These are phyloP conservation scores for Raphanus sativus DNA, from an alignment of 345 rosid genomes.

Conservation along the genomic window DNA sequence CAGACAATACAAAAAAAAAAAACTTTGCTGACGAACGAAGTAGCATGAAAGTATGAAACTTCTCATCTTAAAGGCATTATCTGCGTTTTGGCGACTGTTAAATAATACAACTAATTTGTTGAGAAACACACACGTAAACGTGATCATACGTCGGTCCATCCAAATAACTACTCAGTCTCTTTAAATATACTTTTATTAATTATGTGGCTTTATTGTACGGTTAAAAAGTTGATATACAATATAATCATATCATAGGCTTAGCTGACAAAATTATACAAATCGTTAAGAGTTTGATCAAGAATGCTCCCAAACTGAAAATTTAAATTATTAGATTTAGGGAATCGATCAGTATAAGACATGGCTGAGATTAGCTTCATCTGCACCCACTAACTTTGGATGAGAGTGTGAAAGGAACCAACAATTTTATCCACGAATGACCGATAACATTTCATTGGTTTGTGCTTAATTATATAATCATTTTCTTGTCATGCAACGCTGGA, in stretches of 20 bases:
- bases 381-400: constrained; percentile 24
- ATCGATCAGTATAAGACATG: neutral
- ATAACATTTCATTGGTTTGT: constrained; percentile 8
- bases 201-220: constrained; percentile 14
- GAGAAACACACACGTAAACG: constrained; percentile 36
- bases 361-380: constrained; percentile 20
- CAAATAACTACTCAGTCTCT: constrained; percentile 23
- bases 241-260: neutral
- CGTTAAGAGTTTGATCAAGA: neutral
- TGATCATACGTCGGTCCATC: constrained; percentile 38
- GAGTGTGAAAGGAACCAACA: constrained; percentile 30
- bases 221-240: neutral
- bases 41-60: constrained; percentile 11
- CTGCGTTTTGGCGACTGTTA: constrained; percentile 3
- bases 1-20: constrained; percentile 17
- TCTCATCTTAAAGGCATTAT: constrained; percentile 30
- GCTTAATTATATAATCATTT: neutral
- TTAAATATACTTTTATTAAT: neutral
- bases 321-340: neutral
- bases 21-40: constrained; percentile 24
- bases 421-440: neutral
- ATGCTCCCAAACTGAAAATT: neutral
- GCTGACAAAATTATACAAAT: neutral
- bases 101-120: neutral
- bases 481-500: constrained; percentile 10